Percentiles rank a stretch among this genome's conserved stretches.
Evolutionary conservation across 257 asterid species (phyloP).

Genomic region (Mitragyna speciosa): DNA sequence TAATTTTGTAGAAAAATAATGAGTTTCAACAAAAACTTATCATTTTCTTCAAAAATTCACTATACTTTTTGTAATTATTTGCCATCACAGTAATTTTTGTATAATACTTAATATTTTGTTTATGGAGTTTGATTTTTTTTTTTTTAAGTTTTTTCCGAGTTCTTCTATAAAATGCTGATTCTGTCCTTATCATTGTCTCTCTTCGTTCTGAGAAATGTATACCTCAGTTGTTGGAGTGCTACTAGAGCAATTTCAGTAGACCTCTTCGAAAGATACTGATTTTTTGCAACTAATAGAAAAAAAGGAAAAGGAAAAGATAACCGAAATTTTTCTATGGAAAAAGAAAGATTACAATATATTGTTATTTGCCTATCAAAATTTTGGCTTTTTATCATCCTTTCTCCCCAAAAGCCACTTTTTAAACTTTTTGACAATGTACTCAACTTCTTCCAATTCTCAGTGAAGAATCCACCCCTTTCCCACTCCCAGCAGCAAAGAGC

Average conservation of each 20-base stretch:
- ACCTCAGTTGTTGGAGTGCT: background rate
- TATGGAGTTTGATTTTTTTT: background rate
- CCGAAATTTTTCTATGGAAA: background rate
- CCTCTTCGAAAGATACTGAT: background rate
- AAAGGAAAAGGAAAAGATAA: background rate
- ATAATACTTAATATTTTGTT: too few species aligned
- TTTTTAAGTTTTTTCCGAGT: background rate
- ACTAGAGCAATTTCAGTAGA: background rate
- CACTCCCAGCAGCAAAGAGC: conserved; percentile 52
- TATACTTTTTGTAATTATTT: too few species aligned
- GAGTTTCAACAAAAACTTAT: too few species aligned
- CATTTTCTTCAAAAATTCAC: too few species aligned
- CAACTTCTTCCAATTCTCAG: conserved; percentile 48
- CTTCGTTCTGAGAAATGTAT: too few species aligned
- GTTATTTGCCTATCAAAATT: background rate
- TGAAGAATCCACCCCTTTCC: conserved; percentile 43
- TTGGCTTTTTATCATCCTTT: background rate
- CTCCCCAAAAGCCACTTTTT: background rate
- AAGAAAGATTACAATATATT: background rate
- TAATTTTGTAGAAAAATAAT: too few species aligned
- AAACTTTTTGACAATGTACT: background rate
- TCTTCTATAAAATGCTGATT: background rate
- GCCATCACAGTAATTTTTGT: background rate
- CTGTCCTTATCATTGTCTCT: background rate
- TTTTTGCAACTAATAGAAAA: background rate